Base-by-base conservation (phyloP, 2,329 filamentous ascomycete species). In the Beauveria varroae region DNA sequence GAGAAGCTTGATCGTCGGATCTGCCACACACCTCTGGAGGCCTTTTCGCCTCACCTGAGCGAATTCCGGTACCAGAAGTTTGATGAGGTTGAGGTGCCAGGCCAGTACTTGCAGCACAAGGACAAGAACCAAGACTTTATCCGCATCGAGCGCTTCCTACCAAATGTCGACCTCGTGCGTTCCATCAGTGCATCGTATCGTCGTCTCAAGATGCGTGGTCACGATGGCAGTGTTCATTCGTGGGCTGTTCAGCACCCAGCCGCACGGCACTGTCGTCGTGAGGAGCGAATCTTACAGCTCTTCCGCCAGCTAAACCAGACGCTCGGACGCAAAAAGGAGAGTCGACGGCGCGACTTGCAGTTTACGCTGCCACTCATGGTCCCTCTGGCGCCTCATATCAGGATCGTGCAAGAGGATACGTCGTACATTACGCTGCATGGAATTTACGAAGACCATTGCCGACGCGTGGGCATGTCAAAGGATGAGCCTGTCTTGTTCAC, bases 71-170 rank as follows among this genome's bases (percentile, higher is more conserved):
- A 96, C 79, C 88, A 95, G 73, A 98, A 97, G 74, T 97, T 99
- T 67, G 95, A 99, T 70, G 96, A 99, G 69, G 93, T 99, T 14
- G 95, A 99, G 75, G 86, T 99, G 41, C 96, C 96, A 3, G 95
- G 95, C 0, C 95, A 99, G 72, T 99, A 99, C 73, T 79, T 97
- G 65, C 88, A 96, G 71, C 95, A 97, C 77, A 96, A 95, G 74
- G 96, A 99, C 70, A 99, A 98, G 83, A 99, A 99, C 73, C 92
- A 96, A 68, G 95, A 99, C 73, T 99, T 99, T 72, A 88, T 99
- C 66, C 89, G 93, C 51, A 98, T 99, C 66, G 96, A 99, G 73
- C 89, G 93, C 26, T 99, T 99, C 84, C 77, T 99, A 68, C 93
- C 96, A 10, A 90, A 95, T 66, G 92, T 99, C 22, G 93, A 99